Base-by-base conservation (phyloP, 2,329 filamentous ascomycete genomes). In the Fusarium phyllophilum region DNA sequence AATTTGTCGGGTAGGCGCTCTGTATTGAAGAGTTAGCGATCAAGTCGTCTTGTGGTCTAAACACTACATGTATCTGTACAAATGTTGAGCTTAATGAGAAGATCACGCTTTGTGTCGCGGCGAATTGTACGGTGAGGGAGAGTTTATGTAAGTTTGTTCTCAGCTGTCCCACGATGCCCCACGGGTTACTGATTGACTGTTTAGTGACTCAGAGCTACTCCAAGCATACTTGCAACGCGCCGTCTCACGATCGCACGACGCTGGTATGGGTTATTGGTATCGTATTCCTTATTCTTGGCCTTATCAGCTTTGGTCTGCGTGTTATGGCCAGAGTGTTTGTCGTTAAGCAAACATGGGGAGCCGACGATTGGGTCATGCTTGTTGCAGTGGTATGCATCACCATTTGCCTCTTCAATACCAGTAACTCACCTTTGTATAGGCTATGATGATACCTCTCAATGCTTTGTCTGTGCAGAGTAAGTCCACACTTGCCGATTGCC, bases 311-410 rank as follows among this genome's bases (percentile, higher is more conserved):
- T 6, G 54, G 48, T 17, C 54, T 70, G 18, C 64, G 66, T 29
- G 54, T 70, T 2, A 66, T 70, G 68, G 60, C 68, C 10, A 70
- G 68, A 60, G 42, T 70, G 5, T 57, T 56, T 34, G 54, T 65
- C 1, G 48, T 49, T 7, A 64, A 67, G 1, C 68, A 70, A 5
- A 60, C 66, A 46, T 70, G 66, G 68, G 68, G 60, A 20, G 14
- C 60, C 26, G 68, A 70, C 2, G 68, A 70, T 3, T 70, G 60
- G 68, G 60, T 61, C 14, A 70, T 70, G 68, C 60, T 70, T 1
- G 36, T 66, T 3, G 68, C 68, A 1, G 68, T 70, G n/a, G 66
- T 70, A 66, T n/a, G 48, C 46, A 3, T 17, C 18, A 18, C 5
- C 1, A 1, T 1, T 0, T 8, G 2, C 8, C 14, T 24, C 14